Percentiles rank a stretch among this genome's conserved stretches.
Conservation (phyloP, 225 moss, liverwort and hornwort genomes). For the Straminergon stramineum region DNA sequence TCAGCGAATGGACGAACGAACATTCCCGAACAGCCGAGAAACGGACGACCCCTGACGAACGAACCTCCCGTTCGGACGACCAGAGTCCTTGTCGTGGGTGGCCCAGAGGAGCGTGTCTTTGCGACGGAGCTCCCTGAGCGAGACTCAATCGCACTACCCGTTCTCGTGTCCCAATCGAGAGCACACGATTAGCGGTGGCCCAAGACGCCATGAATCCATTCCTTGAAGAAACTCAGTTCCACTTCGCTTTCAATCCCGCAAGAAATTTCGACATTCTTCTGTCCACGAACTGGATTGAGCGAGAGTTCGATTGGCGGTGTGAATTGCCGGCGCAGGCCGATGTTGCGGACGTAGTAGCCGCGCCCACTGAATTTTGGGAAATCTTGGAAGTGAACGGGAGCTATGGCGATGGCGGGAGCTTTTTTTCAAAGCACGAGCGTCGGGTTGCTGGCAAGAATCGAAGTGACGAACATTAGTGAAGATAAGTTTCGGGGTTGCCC, state of each 20-base stretch:
- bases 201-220: neutral
- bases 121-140: neutral
- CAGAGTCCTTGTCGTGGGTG: neutral
- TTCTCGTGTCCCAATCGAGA: slow-evolving; percentile 3
- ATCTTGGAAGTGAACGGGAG: neutral
- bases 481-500: neutral
- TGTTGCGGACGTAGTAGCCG: neutral
- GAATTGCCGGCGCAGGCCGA: neutral
- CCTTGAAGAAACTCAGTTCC: neutral
- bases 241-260: neutral
- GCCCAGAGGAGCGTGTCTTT: neutral
- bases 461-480: neutral
- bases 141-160: neutral
- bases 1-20: neutral
- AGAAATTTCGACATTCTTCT: neutral
- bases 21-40: neutral
- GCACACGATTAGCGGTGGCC: slow-evolving; percentile 4
- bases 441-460: neutral
- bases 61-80: neutral
- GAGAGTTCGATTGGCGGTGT: neutral
- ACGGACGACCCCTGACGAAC: neutral
- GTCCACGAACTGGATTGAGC: neutral
- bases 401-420: slow-evolving; percentile 5
- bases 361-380: neutral
- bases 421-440: neutral